Conservation (phyloP, 495 filamentous ascomycete genomes). For the Collariella sp. region DNA sequence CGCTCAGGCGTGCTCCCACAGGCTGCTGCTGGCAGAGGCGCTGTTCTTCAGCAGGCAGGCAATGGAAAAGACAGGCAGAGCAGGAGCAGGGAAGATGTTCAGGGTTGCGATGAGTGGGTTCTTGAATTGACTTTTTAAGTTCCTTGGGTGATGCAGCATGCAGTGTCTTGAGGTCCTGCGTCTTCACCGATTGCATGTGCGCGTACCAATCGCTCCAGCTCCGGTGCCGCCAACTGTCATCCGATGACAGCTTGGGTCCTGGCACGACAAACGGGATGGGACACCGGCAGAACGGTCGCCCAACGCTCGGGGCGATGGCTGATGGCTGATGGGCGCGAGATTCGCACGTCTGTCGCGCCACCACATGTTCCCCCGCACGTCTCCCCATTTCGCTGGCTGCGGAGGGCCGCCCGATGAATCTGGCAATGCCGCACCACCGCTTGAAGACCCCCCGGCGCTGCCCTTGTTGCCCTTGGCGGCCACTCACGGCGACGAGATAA, state of each 20-base stretch:
- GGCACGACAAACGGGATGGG: not conserved
- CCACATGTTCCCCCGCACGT: not conserved
- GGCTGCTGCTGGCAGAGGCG: not conserved
- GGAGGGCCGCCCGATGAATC: constrained; percentile 6
- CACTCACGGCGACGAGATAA: not conserved
- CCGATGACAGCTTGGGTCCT: not conserved
- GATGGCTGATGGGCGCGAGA: not conserved
- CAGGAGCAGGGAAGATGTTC: too few relatives aligned
- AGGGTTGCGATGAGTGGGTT: too few relatives aligned
- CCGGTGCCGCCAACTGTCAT: too few relatives aligned
- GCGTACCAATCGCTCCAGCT: too few relatives aligned
- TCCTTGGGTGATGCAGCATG: too few relatives aligned
- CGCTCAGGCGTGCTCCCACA: not conserved
- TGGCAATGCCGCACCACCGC: constrained; percentile 14
- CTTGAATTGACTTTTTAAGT: too few relatives aligned
- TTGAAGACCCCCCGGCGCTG: constrained; percentile 1
- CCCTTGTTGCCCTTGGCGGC: not conserved
- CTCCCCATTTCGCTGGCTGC: constrained; percentile 1
- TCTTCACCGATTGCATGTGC: too few relatives aligned
- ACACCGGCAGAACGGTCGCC: not conserved
- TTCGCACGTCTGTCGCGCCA: constrained; percentile 13
- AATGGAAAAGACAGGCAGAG: too few relatives aligned
- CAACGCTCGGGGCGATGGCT: not conserved
- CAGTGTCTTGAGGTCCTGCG: too few relatives aligned
- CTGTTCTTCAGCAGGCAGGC: too few relatives aligned